Conservation (phyloP, 257 asterid species). For the Jacaranda copaia region DNA sequence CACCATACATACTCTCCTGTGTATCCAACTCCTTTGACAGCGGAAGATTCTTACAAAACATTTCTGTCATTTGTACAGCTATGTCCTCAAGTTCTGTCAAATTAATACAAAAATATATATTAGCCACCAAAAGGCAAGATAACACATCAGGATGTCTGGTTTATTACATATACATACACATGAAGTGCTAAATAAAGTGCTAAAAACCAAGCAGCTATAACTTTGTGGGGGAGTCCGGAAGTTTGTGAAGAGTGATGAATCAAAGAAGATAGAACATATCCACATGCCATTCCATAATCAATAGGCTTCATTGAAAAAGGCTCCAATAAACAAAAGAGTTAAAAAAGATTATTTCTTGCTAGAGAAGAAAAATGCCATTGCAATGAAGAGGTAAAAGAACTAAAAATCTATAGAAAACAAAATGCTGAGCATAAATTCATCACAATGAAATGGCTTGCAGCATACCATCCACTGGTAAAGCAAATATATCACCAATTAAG, state of each 20-base stretch:
- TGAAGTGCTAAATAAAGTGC: not conserved
- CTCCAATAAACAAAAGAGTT: constrained; percentile 1
- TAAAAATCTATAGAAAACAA: constrained; percentile 24
- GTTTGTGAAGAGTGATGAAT: constrained; percentile 5
- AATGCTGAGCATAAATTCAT: constrained; percentile 28
- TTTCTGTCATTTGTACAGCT: constrained; percentile 75
- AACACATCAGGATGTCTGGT: constrained; percentile 12
- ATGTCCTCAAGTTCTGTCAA: constrained; percentile 68
- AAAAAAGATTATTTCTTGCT: constrained; percentile 5
- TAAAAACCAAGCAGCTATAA: constrained; percentile 12
- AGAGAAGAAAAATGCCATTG: constrained; percentile 13
- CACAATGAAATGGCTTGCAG: constrained; percentile 29
- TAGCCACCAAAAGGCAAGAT: constrained; percentile 26
- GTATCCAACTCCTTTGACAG: constrained; percentile 85
- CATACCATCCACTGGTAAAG: constrained; percentile 71
- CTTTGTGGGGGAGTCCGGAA: constrained; percentile 2
- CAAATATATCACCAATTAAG: constrained; percentile 58
- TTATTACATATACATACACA: constrained; percentile 17
- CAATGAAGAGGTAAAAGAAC: constrained; percentile 2
- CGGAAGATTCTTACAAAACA: constrained; percentile 76
- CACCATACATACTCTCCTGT: constrained; percentile 91
- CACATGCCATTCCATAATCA: constrained; percentile 19
- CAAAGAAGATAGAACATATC: constrained; percentile 13
- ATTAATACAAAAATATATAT: constrained; percentile 27
- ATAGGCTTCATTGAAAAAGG: constrained; percentile 24